Percentiles rank a stretch among this genome's conserved stretches.
Evolutionary conservation across 2,329 filamentous ascomycete species (phyloP).

Genomic region (Hypoxylon sp.): DNA sequence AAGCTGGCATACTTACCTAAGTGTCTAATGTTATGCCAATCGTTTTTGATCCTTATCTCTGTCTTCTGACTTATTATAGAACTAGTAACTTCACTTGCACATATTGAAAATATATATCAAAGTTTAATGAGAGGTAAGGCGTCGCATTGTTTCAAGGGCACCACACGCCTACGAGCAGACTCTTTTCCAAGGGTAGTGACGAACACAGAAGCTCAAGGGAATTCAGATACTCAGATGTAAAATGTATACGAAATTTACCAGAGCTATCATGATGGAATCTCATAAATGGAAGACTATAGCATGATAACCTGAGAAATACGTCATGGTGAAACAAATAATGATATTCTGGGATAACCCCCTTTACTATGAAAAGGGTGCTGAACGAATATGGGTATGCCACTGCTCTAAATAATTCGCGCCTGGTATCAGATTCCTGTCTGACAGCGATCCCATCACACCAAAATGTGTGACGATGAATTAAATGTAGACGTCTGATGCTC

Average conservation of each 20-base stretch:
- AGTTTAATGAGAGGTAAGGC: neutral
- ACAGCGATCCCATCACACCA: conserved; percentile 28
- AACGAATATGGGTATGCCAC: conserved; percentile 28
- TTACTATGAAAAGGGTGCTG: conserved; percentile 17
- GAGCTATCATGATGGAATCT: neutral
- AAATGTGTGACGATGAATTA: conserved; percentile 24
- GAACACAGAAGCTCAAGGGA: neutral
- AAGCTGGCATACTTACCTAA: neutral
- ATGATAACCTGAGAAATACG: neutral
- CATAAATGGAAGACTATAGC: neutral
- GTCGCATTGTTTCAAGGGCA: neutral
- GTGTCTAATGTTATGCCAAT: neutral
- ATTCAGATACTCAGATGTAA: neutral
- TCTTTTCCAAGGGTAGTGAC: neutral
- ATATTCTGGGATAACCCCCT: conserved; percentile 18
- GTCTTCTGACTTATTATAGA: neutral
- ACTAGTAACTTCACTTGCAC: neutral
- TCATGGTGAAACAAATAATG: conserved; percentile 16
- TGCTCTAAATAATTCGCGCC: conserved; percentile 34
- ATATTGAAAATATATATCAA: neutral
- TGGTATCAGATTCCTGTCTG: conserved; percentile 35
- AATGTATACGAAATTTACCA: neutral
- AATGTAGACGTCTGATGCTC: conserved; percentile 30
- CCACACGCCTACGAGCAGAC: neutral
- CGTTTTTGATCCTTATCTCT: neutral